Evolutionary conservation across 2,329 filamentous ascomycete genomes (phyloP), one percentile per base, ranked within the genome.

Genomic region (Aspergillus brasiliensis): DNA sequence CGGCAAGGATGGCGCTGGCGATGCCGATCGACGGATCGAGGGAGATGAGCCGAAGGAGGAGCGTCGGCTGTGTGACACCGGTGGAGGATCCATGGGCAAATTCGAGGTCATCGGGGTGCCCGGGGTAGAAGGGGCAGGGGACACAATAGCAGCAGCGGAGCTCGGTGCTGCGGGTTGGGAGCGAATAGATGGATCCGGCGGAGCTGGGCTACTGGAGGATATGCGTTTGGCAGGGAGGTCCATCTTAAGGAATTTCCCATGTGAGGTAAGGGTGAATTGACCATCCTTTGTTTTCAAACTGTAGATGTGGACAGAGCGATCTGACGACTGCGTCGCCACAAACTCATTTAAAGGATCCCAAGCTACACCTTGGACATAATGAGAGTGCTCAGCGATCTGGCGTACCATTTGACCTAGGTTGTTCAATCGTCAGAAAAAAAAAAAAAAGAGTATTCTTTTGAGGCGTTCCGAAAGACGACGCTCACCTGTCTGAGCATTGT

Each of bases 261-360:
- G 88, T 19, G 91, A 88, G 57, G 83, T 84, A 53, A 99, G 82
- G 0, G 92, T 92, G 73, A 97, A 97, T 68, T 96, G 92, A 28
- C 95, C 95, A 70, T 99, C 95, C 73, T 98, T 99, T 21, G 91
- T 97, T 80, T 92, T 96, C 64, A 99, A 81, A 0, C 91, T 94
- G 80, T 99, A 99, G 67, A 99, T 95, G 76, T 99, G 96, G 13
- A 98, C 94, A 2, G 95, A 97, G 73, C 95, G 90, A 78, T 99
- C 95, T 5, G 95, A 99, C 6, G 95, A 99, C 74, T 99, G 95
- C 1, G 95, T 99, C 38, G 95, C 95, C 61, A 99, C 93, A 75
- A 93, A 99, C 79, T 99, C 95, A 78, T 98, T 98, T 58, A 97
- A 80, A 23, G 95, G 96, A 79, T 99, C 96, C 96, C 95, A 99